These are phyloP conservation scores for Phalaenopsis equestris DNA, from an alignment of 106 monocot genomes.

Conservation along the genomic window DNA sequence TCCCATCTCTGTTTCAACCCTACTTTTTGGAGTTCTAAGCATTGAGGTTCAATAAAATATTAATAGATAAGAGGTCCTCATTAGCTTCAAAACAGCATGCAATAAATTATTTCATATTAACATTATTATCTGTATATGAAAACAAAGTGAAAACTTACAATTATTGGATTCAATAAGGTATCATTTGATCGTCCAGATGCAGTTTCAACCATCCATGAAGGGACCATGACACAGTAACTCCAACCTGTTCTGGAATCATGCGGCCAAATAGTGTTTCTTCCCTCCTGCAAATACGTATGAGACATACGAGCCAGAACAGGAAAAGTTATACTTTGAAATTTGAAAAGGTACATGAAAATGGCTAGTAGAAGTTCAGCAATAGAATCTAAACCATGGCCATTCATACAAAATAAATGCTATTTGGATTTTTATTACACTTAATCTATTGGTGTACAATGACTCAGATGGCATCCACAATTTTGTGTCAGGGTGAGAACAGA, in stretches of 20 bases:
- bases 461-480: no score
- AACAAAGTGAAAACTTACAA: conserved; percentile 37
- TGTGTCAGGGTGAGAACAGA: no score
- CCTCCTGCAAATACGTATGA: conserved; percentile 28
- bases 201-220: conserved; percentile 55
- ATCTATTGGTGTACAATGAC: no score
- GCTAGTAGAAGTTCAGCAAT: neutral
- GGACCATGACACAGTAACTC: conserved; percentile 75
- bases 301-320: neutral
- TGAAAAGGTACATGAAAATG: neutral
- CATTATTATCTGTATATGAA: neutral
- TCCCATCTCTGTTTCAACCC: neutral
- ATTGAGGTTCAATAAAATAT: neutral
- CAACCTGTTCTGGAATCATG: conserved; percentile 68
- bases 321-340: neutral
- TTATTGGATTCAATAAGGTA: conserved; percentile 43
- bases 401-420: no score
- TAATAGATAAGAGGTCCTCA: neutral
- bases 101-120: neutral
- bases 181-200: conserved; percentile 36
- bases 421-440: no score
- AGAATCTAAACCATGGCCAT: neutral
- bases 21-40: neutral
- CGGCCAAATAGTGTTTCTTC: conserved; percentile 66
- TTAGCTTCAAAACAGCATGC: neutral